These are phyloP conservation scores for Cynanchum wilfordii DNA, from an alignment of 257 asterid genomes.

Conservation along the genomic window DNA sequence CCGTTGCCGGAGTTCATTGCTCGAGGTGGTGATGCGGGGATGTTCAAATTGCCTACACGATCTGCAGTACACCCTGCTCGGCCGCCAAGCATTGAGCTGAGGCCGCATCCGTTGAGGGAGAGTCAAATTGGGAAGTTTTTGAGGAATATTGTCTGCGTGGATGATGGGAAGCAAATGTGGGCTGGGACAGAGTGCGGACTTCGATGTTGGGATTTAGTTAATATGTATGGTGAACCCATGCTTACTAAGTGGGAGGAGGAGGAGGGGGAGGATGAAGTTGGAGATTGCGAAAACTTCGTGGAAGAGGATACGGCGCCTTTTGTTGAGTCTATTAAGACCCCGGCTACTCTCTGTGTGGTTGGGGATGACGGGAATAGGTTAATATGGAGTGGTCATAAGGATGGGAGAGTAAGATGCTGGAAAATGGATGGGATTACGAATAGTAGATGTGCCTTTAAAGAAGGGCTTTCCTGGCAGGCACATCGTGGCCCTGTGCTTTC, in stretches of 20 bases:
- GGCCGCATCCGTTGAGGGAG: constrained; percentile 91
- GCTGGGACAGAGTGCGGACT: constrained; percentile 89
- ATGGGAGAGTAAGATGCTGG: constrained; percentile 88
- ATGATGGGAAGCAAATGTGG: constrained; percentile 76
- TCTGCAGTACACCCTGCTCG: constrained; percentile 62
- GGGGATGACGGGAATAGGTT: constrained; percentile 72
- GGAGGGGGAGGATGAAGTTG: constrained; percentile 26
- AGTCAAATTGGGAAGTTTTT: constrained; percentile 70
- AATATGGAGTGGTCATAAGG: constrained; percentile 95
- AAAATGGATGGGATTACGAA: constrained; percentile 40
- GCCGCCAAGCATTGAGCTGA: constrained; percentile 72
- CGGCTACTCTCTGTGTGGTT: constrained; percentile 59
- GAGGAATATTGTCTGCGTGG: constrained; percentile 50
- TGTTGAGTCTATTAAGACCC: constrained; percentile 49
- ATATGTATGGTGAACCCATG: constrained; percentile 43
- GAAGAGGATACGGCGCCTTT: constrained; percentile 63
- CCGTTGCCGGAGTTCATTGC: constrained; percentile 66
- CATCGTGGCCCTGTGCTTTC: constrained; percentile 83
- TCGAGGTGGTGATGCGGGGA: constrained; percentile 57
- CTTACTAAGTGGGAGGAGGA: constrained; percentile 5
- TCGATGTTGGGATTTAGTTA: constrained; percentile 66
- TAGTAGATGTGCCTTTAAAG: constrained; percentile 42
- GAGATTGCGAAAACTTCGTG: constrained; percentile 20
- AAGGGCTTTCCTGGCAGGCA: constrained; percentile 82
- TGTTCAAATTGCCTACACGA: constrained; percentile 63